A percentile compares a stretch with the other conserved stretches of the same genome.
Evolutionary conservation across 2,329 filamentous ascomycete genomes (phyloP).

Genomic region (Scedosporium aurantiacum): DNA sequence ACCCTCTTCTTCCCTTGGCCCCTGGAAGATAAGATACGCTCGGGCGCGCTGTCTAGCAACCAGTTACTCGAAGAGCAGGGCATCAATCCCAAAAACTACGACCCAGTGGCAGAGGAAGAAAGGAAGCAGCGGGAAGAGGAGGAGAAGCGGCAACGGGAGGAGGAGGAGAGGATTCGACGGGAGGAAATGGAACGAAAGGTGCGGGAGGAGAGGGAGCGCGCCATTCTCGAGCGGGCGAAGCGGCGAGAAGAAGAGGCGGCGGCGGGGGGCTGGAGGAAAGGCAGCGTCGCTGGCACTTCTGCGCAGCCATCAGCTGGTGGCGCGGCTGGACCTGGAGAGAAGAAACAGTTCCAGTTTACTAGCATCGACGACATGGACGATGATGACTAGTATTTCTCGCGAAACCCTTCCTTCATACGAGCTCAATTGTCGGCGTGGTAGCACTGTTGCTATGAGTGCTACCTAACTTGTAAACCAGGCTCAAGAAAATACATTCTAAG

Average conservation of each 20-base stretch:
- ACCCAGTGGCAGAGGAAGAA: constrained; percentile 44
- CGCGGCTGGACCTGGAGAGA: constrained; percentile 22
- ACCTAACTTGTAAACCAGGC: too few relatives aligned
- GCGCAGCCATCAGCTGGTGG: constrained; percentile 15
- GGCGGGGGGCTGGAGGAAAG: constrained; percentile 26
- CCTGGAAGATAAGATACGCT: constrained; percentile 54
- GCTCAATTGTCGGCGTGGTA: too few relatives aligned
- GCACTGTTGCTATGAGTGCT: too few relatives aligned
- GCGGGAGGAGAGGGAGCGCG: constrained; percentile 26
- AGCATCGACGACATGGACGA: constrained; percentile 42
- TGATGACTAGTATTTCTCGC: constrained; percentile 20
- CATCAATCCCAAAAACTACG: constrained; percentile 48
- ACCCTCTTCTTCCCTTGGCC: constrained; percentile 70
- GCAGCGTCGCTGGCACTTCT: constrained; percentile 20
- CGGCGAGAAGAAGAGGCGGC: constrained; percentile 30
- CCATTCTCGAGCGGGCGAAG: constrained; percentile 30
- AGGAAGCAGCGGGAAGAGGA: constrained; percentile 40
- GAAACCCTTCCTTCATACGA: too few relatives aligned
- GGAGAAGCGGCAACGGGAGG: constrained; percentile 33
- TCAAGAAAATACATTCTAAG: too few relatives aligned
- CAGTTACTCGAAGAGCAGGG: constrained; percentile 52
- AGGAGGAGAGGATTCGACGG: constrained; percentile 32
- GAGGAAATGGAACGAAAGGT: constrained; percentile 32
- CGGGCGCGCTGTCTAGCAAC: constrained; percentile 54
- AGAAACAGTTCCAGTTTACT: constrained; percentile 46